Conservation (phyloP, 805 yeast species). For the Ogataea ganodermae region DNA sequence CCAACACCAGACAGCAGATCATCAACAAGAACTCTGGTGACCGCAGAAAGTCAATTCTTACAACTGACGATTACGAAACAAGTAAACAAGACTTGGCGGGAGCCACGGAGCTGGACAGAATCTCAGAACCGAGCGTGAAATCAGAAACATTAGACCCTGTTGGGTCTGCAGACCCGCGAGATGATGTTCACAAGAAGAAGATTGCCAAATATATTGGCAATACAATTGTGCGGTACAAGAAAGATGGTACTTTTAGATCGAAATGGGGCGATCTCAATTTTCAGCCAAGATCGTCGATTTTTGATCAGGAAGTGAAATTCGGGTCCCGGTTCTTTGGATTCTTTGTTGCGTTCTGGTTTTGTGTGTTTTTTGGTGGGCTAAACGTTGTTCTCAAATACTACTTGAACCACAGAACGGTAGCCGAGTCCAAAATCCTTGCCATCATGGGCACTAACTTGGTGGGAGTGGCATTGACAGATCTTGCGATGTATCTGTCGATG, state of each 20-base stretch:
- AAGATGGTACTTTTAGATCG: constrained; percentile 45
- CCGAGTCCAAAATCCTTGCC: constrained; percentile 55
- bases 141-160: neutral
- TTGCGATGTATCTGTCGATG: constrained; percentile 67
- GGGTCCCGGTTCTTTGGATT: constrained; percentile 70
- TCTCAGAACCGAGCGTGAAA: neutral
- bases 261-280: constrained; percentile 58
- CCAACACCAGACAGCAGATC: constrained; percentile 11
- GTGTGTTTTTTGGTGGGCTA: constrained; percentile 54
- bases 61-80: constrained; percentile 25
- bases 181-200: constrained; percentile 5
- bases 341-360: constrained; percentile 78
- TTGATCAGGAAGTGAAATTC: constrained; percentile 51
- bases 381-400: constrained; percentile 58
- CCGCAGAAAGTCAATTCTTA: constrained; percentile 23
- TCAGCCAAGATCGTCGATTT: constrained; percentile 45
- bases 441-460: constrained; percentile 62
- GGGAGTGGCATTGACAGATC: constrained; percentile 73
- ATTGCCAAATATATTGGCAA: neutral
- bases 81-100: neutral
- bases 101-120: neutral
- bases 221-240: constrained; percentile 20
- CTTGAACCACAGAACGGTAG: constrained; percentile 43
- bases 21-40: constrained; percentile 18
- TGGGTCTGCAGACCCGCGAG: neutral